Conservation (phyloP, 768 basidiomycete genomes). For the Xanthoconium purpureum region DNA sequence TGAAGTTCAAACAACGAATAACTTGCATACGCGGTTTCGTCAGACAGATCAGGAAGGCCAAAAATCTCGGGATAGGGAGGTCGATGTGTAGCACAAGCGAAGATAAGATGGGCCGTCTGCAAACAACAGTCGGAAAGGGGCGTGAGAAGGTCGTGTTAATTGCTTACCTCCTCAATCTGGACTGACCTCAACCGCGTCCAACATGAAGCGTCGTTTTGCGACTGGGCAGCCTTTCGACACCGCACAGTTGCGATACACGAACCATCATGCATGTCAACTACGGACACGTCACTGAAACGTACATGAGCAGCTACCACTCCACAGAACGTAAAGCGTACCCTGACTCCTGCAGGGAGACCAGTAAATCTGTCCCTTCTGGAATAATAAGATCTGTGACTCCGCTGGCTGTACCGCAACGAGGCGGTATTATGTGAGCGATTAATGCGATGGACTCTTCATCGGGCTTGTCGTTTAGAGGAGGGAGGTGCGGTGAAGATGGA, state of each 20-base stretch:
- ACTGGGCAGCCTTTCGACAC: slow-evolving; percentile 10
- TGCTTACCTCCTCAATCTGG: slow-evolving; percentile 19
- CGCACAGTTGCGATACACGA: slow-evolving; percentile 29
- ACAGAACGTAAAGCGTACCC: slow-evolving; percentile 46
- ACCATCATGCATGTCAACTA: slow-evolving; percentile 55
- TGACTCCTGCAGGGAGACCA: slow-evolving; percentile 57
- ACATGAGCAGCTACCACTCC: slow-evolving; percentile 3
- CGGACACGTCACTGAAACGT: slow-evolving; percentile 46
- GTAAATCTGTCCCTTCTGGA: slow-evolving; percentile 39
- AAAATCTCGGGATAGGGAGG: slow-evolving; percentile 20
- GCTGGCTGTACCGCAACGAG: slow-evolving; percentile 36
- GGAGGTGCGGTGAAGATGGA: slow-evolving; percentile 31
- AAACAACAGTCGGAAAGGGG: neutral
- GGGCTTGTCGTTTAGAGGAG: slow-evolving; percentile 11
- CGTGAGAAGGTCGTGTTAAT: neutral
- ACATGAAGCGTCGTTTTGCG: slow-evolving; percentile 9
- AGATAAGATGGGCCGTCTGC: slow-evolving; percentile 33
- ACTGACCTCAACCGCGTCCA: slow-evolving; percentile 24
- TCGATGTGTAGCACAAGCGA: slow-evolving; percentile 43
- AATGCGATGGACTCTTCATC: slow-evolving; percentile 19
- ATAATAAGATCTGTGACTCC: slow-evolving; percentile 46
- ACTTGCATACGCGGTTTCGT: slow-evolving; percentile 8
- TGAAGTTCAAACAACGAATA: slow-evolving; percentile 27
- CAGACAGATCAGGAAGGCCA: slow-evolving; percentile 17
- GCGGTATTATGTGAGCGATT: slow-evolving; percentile 44